Conservation (phyloP, 192 early-diverging fungal species). For the Tieghemiomyces parasiticus region DNA sequence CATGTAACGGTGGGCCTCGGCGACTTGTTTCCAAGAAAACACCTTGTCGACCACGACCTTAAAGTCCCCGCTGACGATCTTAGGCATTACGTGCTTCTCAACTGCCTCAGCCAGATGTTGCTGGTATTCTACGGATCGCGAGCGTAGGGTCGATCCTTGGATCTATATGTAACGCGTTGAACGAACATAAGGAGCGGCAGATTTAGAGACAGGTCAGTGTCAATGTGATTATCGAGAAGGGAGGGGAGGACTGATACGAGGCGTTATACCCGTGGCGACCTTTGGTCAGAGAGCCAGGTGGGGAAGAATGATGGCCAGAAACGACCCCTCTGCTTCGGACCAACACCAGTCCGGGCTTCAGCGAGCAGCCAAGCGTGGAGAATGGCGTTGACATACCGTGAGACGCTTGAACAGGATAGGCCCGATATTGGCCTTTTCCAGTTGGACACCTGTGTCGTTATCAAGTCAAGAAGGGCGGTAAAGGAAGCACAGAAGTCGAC, state of each 20-base stretch:
- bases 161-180: slow-evolving; percentile 29
- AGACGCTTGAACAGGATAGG: slow-evolving; percentile 46
- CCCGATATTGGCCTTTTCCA: slow-evolving; percentile 29
- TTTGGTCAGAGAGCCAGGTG: neutral
- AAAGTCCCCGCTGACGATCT: slow-evolving; percentile 28
- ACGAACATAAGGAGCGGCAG: too few relatives aligned
- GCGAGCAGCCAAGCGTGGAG: too few relatives aligned
- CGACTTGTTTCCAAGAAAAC: slow-evolving; percentile 52
- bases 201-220: too few relatives aligned
- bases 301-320: neutral
- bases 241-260: neutral
- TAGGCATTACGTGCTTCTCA: slow-evolving; percentile 32
- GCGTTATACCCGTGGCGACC: neutral
- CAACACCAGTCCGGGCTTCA: neutral
- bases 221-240: too few relatives aligned
- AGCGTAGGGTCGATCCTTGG: slow-evolving; percentile 53
- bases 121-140: slow-evolving; percentile 48
- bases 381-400: slow-evolving; percentile 17
- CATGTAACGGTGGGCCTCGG: slow-evolving; percentile 45
- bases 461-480: too few relatives aligned
- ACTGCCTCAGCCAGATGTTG: slow-evolving; percentile 30
- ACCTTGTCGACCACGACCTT: slow-evolving; percentile 37
- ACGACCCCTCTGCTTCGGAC: neutral
- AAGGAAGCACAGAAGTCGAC: neutral
- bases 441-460: slow-evolving; percentile 19